Percentiles rank a stretch among this genome's conserved stretches.
Conservation (phyloP, 2,329 filamentous ascomycete species). For the Aspergillus pseudonomiae region DNA sequence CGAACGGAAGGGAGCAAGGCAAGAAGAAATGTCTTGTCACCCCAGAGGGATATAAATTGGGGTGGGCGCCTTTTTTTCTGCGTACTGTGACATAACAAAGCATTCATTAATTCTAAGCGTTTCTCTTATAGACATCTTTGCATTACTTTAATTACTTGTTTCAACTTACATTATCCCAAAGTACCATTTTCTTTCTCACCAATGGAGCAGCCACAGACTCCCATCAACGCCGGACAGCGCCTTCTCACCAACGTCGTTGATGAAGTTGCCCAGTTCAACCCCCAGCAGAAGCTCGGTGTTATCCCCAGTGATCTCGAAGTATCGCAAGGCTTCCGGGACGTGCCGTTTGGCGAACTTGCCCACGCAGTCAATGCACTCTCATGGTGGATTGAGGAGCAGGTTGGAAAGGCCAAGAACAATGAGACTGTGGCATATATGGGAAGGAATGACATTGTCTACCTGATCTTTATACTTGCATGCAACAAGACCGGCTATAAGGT, state of each 20-base stretch:
- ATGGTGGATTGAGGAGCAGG: conserved; percentile 29
- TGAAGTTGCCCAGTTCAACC: conserved; percentile 1
- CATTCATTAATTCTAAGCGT: not conserved
- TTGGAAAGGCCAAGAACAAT: conserved; percentile 14
- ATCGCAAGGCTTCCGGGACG: conserved; percentile 5
- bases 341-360: conserved; percentile 25
- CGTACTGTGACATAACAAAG: not conserved
- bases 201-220: not conserved
- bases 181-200: not conserved
- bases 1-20: not conserved
- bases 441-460: conserved; percentile 26
- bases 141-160: not conserved
- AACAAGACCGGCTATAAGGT: conserved; percentile 27
- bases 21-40: not conserved
- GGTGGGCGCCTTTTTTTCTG: not conserved
- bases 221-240: not conserved
- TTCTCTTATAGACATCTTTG: not conserved
- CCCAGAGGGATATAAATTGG: not conserved
- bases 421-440: conserved; percentile 28
- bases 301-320: conserved; percentile 4
- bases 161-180: not conserved
- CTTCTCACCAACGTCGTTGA: conserved; percentile 1
- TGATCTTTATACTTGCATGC: conserved; percentile 22
- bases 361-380: conserved; percentile 25
- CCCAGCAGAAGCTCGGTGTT: conserved; percentile 1